phyloP scores from a whole-genome alignment of 768 basidiomycete species.

The Cytidiella melzeri region DNA sequence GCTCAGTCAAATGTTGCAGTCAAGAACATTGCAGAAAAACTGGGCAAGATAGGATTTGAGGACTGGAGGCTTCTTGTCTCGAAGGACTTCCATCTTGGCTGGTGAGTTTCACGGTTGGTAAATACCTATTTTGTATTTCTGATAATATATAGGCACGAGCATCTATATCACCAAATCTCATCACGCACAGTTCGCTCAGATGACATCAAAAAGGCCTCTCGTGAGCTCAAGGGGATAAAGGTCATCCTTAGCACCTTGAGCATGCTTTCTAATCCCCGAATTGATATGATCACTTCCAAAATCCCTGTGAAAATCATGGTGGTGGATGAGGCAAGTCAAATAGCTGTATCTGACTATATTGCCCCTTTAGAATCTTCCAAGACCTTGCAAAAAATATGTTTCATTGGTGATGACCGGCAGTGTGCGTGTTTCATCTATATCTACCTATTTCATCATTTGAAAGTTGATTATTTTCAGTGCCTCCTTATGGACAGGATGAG shows the following conservation, averaged over 20 bases:
- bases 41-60: conserved; percentile 45
- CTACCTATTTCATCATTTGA: too few species aligned
- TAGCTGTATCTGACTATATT: conserved; percentile 26
- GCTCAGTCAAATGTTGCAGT: conserved; percentile 87
- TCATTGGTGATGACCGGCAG: conserved; percentile 39
- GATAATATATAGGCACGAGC: conserved; percentile 65
- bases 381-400: conserved; percentile 30
- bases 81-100: conserved; percentile 54
- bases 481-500: conserved; percentile 74
- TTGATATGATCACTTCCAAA: conserved; percentile 18
- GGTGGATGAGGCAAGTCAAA: conserved; percentile 32
- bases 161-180: conserved; percentile 51
- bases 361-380: conserved; percentile 21
- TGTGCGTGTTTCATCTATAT: conserved; percentile 23
- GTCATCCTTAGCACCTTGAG: conserved; percentile 72
- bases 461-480: conserved; percentile 48
- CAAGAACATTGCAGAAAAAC: conserved; percentile 83
- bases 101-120: conserved; percentile 37
- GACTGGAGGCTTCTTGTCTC: conserved; percentile 71
- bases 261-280: conserved; percentile 52
- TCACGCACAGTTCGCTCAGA: conserved; percentile 47
- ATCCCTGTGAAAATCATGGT: conserved; percentile 26
- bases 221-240: conserved; percentile 33
- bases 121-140: conserved; percentile 10
- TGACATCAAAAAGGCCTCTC: conserved; percentile 22